Evolutionary conservation across 495 filamentous ascomycete genomes (phyloP).

Genomic region (Geoglossum glabrum): DNA sequence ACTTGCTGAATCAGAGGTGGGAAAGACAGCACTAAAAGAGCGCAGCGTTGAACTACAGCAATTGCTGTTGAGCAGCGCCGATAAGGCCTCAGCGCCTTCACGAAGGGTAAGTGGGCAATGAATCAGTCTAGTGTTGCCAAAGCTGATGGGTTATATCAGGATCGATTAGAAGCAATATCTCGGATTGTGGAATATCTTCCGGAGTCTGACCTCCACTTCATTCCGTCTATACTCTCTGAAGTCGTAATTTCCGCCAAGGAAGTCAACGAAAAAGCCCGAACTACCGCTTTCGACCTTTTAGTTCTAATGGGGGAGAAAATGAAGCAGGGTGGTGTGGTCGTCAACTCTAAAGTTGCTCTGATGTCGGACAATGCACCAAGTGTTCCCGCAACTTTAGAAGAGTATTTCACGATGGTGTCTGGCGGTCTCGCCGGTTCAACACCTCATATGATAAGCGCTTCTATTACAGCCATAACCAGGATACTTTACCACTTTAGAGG

Average conservation of each 20-base stretch:
- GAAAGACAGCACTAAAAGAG: slow-evolving; percentile 46
- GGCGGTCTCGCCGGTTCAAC: slow-evolving; percentile 80
- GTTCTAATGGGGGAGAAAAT: slow-evolving; percentile 75
- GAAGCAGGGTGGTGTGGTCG: slow-evolving; percentile 49
- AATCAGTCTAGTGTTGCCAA: not conserved
- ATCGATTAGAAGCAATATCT: slow-evolving; percentile 66
- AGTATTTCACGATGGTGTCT: slow-evolving; percentile 96
- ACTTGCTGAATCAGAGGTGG: slow-evolving; percentile 57
- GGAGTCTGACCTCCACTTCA: slow-evolving; percentile 62
- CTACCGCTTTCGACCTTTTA: slow-evolving; percentile 73
- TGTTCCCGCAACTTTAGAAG: slow-evolving; percentile 61
- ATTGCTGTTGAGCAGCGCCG: slow-evolving; percentile 52
- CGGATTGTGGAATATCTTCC: slow-evolving; percentile 61
- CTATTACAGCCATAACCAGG: slow-evolving; percentile 77
- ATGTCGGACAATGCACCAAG: slow-evolving; percentile 65
- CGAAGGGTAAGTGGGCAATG: slow-evolving; percentile 18
- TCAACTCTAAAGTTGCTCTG: slow-evolving; percentile 65
- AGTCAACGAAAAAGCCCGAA: slow-evolving; percentile 82
- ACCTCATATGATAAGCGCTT: slow-evolving; percentile 88
- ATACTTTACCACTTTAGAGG: slow-evolving; percentile 69
- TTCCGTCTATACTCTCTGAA: slow-evolving; percentile 76
- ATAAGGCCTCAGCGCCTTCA: slow-evolving; percentile 67
- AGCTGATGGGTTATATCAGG: slow-evolving; percentile 20
- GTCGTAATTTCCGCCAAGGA: slow-evolving; percentile 91
- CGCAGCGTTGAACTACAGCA: slow-evolving; percentile 57